Conservation (phyloP, 2,329 filamentous ascomycete genomes). For the Berkeleyomyces rouxiae region DNA sequence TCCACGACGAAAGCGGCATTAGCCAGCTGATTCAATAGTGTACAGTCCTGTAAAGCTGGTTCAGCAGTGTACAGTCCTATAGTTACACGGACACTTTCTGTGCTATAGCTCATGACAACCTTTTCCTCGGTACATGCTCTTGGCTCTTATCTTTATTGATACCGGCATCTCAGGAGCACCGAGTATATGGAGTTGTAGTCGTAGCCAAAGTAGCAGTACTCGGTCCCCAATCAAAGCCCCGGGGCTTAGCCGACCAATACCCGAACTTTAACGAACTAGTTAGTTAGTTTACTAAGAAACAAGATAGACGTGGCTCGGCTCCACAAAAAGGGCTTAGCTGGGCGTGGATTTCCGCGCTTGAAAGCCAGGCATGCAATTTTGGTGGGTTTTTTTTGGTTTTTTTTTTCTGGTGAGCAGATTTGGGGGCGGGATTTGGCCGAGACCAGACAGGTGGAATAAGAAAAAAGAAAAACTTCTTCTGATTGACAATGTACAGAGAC, state of each 20-base stretch:
- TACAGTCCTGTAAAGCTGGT: too few relatives aligned
- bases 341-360: background rate
- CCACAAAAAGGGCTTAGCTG: background rate
- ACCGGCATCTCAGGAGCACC: background rate
- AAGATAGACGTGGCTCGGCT: background rate
- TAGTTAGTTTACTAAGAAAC: background rate
- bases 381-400: too few relatives aligned
- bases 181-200: background rate
- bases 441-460: too few relatives aligned
- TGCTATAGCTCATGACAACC: too few relatives aligned
- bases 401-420: background rate
- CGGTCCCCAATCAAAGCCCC: background rate
- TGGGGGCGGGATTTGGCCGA: background rate
- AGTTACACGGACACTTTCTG: too few relatives aligned
- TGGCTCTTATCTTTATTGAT: too few relatives aligned
- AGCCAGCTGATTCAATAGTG: too few relatives aligned
- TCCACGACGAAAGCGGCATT: too few relatives aligned
- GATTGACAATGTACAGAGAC: background rate
- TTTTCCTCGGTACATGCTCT: too few relatives aligned
- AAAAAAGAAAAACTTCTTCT: too few relatives aligned
- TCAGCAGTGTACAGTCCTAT: too few relatives aligned
- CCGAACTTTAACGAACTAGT: too few relatives aligned
- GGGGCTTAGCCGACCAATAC: background rate
- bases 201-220: background rate
- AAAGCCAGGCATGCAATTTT: background rate